These are phyloP conservation scores for Rhexocercosporidium sp. DNA, from an alignment of 2,329 filamentous ascomycete genomes.

Conservation along the genomic window DNA sequence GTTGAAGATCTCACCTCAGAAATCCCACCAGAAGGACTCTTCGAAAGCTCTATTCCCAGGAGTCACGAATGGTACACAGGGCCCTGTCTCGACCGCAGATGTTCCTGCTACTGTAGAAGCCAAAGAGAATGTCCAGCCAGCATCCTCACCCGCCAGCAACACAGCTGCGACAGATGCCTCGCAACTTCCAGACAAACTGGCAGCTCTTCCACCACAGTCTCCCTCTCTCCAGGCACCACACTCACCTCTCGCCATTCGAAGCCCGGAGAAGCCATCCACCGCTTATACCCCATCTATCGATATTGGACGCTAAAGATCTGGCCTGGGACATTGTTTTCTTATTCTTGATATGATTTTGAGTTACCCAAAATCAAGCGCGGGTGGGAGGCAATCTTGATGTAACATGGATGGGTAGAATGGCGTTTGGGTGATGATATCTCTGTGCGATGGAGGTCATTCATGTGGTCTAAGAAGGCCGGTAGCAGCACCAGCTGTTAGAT, in stretches of 20 bases:
- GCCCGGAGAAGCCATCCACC: conserved; percentile 60
- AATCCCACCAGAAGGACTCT: conserved; percentile 18
- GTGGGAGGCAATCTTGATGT: conserved; percentile 4
- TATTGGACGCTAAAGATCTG: conserved; percentile 28
- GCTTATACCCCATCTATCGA: conserved; percentile 34
- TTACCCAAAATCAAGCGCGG: background rate
- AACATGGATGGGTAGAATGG: conserved; percentile 20
- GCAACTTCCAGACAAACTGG: conserved; percentile 1
- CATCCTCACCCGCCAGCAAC: conserved; percentile 14
- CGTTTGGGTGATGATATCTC: background rate
- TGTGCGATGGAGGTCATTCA: background rate
- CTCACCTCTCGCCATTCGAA: conserved; percentile 58
- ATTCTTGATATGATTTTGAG: background rate
- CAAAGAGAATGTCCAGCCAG: conserved; percentile 18
- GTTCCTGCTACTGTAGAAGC: background rate
- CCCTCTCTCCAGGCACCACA: conserved; percentile 21
- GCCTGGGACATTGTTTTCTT: background rate
- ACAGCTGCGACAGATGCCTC: background rate
- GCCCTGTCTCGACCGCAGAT: background rate
- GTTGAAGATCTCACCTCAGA: conserved; percentile 18
- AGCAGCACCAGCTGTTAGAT: background rate
- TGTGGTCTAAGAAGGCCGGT: background rate
- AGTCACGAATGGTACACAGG: conserved; percentile 7
- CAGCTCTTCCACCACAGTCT: conserved; percentile 19
- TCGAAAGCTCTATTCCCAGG: conserved; percentile 14